Percentiles rank a stretch among this genome's conserved stretches.
phyloP scores from a whole-genome alignment of 441 rosid species.

The Pelargonium cotyledonis region DNA sequence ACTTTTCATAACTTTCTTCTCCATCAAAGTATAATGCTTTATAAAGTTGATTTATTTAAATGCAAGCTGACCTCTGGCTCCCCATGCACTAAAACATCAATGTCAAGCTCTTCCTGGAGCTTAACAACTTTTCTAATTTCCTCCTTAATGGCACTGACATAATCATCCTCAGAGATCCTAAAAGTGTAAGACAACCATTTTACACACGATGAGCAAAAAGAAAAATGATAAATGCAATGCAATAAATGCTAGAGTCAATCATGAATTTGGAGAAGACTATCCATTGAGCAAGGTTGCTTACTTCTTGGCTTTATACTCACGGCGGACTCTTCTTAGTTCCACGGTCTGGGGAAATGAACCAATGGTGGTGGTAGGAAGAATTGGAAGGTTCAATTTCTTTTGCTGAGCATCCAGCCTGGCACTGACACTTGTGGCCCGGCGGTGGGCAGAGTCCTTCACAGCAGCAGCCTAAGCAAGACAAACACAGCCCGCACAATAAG shows the following conservation, averaged over 20 bases:
- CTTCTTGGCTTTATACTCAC: conserved; percentile 94
- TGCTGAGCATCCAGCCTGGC: conserved; percentile 94
- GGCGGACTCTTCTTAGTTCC: conserved; percentile 92
- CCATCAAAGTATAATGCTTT: too few relatives aligned
- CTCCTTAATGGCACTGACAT: conserved; percentile 76
- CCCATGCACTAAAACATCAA: conserved; percentile 97
- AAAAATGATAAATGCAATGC: too few relatives aligned
- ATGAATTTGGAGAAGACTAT: too few relatives aligned
- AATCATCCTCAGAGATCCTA: conserved; percentile 82
- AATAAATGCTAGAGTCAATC: too few relatives aligned
- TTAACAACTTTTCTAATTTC: conserved; percentile 82
- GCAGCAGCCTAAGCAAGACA: conserved; percentile 69
- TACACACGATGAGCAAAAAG: too few relatives aligned
- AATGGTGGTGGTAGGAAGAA: conserved; percentile 92
- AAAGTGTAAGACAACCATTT: too few relatives aligned
- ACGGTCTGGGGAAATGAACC: conserved; percentile 96
- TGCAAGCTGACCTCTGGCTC: conserved; percentile 78
- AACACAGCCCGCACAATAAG: conserved; percentile 5
- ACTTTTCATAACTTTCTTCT: too few relatives aligned
- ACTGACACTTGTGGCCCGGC: conserved; percentile 75
- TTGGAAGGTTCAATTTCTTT: conserved; percentile 92
- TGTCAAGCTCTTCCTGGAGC: conserved; percentile 84
- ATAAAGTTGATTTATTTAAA: neutral
- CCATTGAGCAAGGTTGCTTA: conserved; percentile 27
- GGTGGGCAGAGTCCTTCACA: conserved; percentile 83